Conservation (phyloP, 2,329 filamentous ascomycete species). For the Apiospora aurea region DNA sequence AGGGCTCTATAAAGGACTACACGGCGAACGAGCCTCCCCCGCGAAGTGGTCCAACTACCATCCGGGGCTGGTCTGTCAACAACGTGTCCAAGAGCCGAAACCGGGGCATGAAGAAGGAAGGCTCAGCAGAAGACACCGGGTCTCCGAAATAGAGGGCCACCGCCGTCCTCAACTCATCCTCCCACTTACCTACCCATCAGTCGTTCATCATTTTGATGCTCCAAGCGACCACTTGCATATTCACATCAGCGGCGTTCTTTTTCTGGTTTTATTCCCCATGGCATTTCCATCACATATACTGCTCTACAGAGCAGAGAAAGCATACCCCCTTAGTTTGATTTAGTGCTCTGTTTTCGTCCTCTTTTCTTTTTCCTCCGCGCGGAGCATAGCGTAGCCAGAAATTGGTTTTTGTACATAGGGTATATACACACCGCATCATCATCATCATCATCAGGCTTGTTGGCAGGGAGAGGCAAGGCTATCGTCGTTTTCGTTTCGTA, state of each 20-base stretch:
- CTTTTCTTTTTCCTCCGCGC: background rate
- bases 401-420: conserved; percentile 22
- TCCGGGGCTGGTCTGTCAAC: conserved; percentile 63
- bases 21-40: conserved; percentile 62
- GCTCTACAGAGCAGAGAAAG: conserved; percentile 1
- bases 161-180: background rate
- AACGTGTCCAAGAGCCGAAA: conserved; percentile 42
- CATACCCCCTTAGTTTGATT: conserved; percentile 1
- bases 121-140: conserved; percentile 29
- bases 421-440: conserved; percentile 19
- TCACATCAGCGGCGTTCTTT: conserved; percentile 5
- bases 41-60: conserved; percentile 61
- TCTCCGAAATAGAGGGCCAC: conserved; percentile 26
- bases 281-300: conserved; percentile 18
- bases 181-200: background rate
- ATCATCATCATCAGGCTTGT: background rate
- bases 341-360: background rate
- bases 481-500: background rate
- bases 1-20: conserved; percentile 65
- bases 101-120: conserved; percentile 38
- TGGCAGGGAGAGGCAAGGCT: background rate
- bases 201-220: background rate
- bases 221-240: conserved; percentile 11
- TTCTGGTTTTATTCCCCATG: background rate
- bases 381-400: conserved; percentile 22